phyloP scores from a whole-genome alignment of 805 yeast species.

The Saccharomycopsis javanensis region DNA sequence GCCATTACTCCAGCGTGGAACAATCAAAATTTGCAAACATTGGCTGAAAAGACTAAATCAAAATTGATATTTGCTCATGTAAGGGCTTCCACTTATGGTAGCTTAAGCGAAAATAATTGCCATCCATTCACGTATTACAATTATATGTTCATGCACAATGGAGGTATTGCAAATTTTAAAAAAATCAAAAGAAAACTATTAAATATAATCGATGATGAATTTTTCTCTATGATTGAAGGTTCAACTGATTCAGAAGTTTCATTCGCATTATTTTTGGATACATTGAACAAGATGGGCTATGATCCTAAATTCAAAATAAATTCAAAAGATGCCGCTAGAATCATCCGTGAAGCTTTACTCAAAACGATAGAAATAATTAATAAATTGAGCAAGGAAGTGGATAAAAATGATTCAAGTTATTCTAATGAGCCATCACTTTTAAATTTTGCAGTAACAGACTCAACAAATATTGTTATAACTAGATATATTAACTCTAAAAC shows the following conservation, averaged over 20 bases:
- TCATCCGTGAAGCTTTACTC: slow-evolving; percentile 58
- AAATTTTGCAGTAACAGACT: slow-evolving; percentile 94
- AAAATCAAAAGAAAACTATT: slow-evolving; percentile 65
- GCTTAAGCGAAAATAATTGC: slow-evolving; percentile 87
- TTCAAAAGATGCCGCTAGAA: slow-evolving; percentile 33
- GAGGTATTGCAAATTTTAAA: slow-evolving; percentile 69
- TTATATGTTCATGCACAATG: slow-evolving; percentile 96
- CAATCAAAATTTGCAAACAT: slow-evolving; percentile 75
- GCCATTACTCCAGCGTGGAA: slow-evolving; percentile 99
- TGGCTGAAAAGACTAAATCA: slow-evolving; percentile 83
- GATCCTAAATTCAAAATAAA: slow-evolving; percentile 42
- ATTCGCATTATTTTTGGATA: slow-evolving; percentile 79
- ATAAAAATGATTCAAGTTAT: slow-evolving; percentile 28
- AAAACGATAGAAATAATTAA: slow-evolving; percentile 67
- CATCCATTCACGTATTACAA: slow-evolving; percentile 89
- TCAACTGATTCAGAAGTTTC: slow-evolving; percentile 95
- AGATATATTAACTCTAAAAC: slow-evolving; percentile 81
- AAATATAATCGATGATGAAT: slow-evolving; percentile 68
- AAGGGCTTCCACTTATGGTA: slow-evolving; percentile 93
- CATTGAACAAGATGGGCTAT: slow-evolving; percentile 62
- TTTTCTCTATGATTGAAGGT: slow-evolving; percentile 76
- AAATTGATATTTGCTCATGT: slow-evolving; percentile 88
- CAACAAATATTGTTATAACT: slow-evolving; percentile 73
- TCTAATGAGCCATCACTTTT: slow-evolving; percentile 67
- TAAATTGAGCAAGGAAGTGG: slow-evolving; percentile 59